Base-by-base conservation (phyloP, 257 asterid species). In the Fraxinus americana region DNA sequence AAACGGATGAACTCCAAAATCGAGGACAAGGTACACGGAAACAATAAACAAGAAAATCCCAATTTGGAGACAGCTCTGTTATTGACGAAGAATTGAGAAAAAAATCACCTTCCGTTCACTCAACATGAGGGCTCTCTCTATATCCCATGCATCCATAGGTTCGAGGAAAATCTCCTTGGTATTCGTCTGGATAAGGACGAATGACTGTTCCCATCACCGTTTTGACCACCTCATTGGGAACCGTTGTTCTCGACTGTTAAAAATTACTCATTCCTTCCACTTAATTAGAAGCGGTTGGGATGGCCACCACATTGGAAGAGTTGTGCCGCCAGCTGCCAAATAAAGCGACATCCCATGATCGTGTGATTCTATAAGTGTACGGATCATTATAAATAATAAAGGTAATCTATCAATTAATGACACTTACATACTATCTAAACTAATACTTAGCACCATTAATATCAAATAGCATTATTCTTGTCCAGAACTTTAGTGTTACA, bases 81-180 rank as follows among this genome's bases (percentile, higher is more conserved):
- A 57, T 57, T 57, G 30, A 43, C 61, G 27, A 87, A 89, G 90
- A 92, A 92, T 90, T 70, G 72, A 75, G 32, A 34, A 35, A 35
- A 76, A 70, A 79, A 73, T 77, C 32, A 73, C 75, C 80, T 80
- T 70, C 72, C 23, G n/a, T 74, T 85, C 82, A 85, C 76, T 52
- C 85, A 63, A 65, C 91, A 8, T n/a, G 43, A 12, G n/a, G n/a
- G 80, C 85, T 77, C 93, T 87, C 84, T 85, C 94, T 72, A 27
- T 85, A 68, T 83, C 89, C 16, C 78, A 73, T 63, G 73, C 90
- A 0, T 90, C 91, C 85, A 87, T 16, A 0, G 97, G 97, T 76
- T n/a, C 97, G 0, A 94, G 97, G 73, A 94, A 91, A 17, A 92
- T 91, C 75, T 94, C 98, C 87, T 83, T 90, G 0, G 25, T 48